A percentile compares a stretch with the other conserved stretches of the same genome.
These are phyloP conservation scores for Penicillium capsulatum DNA, from an alignment of 2,329 filamentous ascomycete species.

Conservation along the genomic window DNA sequence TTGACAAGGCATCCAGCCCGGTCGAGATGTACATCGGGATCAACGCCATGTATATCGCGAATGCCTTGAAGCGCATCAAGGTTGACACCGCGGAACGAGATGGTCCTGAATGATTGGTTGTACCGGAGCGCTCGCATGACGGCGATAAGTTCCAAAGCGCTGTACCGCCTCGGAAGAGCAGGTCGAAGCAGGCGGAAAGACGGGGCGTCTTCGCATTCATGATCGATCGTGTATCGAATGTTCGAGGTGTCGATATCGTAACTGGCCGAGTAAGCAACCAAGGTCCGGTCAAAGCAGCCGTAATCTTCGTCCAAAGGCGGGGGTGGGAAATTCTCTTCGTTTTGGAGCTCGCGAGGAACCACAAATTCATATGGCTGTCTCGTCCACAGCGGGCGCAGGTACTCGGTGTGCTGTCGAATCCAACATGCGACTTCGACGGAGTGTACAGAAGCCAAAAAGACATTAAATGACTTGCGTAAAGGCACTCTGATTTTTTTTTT, in stretches of 20 bases:
- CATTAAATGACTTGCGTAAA: slow-evolving; percentile 50
- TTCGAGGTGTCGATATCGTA: slow-evolving; percentile 65
- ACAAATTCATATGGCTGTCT: slow-evolving; percentile 60
- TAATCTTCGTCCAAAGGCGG: slow-evolving; percentile 55
- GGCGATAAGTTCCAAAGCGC: slow-evolving; percentile 60
- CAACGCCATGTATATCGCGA: slow-evolving; percentile 56
- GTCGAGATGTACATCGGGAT: slow-evolving; percentile 59
- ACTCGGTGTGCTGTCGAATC: slow-evolving; percentile 59
- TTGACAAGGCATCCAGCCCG: slow-evolving; percentile 56
- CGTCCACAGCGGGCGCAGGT: slow-evolving; percentile 62
- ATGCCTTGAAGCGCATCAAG: slow-evolving; percentile 62
- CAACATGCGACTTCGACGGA: slow-evolving; percentile 62
- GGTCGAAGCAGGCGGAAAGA: slow-evolving; percentile 62
- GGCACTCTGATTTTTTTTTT: slow-evolving; percentile 43
- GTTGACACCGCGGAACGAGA: slow-evolving; percentile 63
- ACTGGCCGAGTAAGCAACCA: slow-evolving; percentile 65
- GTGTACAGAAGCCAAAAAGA: slow-evolving; percentile 61
- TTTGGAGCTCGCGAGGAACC: slow-evolving; percentile 54
- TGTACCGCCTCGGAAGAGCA: slow-evolving; percentile 52
- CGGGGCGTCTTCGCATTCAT: slow-evolving; percentile 62
- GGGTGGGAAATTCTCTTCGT: slow-evolving; percentile 46
- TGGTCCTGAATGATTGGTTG: slow-evolving; percentile 64
- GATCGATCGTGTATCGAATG: slow-evolving; percentile 60
- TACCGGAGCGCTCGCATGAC: slow-evolving; percentile 67
- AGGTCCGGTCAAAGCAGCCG: slow-evolving; percentile 61